Evolutionary conservation across 1,139 yeast genomes (phyloP).

Genomic region (Candida albicans): DNA sequence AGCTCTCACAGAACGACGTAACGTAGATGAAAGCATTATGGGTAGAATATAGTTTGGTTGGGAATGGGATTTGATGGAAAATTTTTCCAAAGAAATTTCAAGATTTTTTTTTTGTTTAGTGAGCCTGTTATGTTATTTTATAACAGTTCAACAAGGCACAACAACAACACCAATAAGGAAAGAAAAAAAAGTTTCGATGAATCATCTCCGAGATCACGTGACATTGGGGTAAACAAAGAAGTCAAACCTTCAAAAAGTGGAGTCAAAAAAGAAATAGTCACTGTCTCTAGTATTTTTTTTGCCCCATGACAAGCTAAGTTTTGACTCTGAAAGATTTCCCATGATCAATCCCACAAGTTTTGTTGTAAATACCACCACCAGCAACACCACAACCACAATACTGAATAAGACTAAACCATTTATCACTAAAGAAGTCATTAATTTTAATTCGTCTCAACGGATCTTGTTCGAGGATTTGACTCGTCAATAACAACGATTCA

Average conservation of each 20-base stretch:
- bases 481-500: constrained; percentile 11
- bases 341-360: constrained; percentile 1
- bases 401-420: constrained; percentile 18
- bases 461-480: constrained; percentile 19
- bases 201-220: background rate
- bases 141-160: background rate
- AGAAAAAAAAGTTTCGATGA: background rate
- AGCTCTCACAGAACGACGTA: constrained; percentile 23
- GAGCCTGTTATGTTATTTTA: background rate
- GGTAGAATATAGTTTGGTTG: background rate
- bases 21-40: constrained; percentile 21
- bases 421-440: constrained; percentile 12
- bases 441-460: constrained; percentile 18
- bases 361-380: background rate
- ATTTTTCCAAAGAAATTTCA: background rate
- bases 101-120: background rate
- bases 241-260: background rate
- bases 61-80: background rate
- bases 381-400: constrained; percentile 12
- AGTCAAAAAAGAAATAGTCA: background rate
- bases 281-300: no score
- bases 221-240: background rate
- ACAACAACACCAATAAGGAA: background rate
- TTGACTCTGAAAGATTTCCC: background rate
- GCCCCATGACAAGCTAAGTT: background rate